Conservation (phyloP, 306 rosid genomes). For the Citrullus colocynthis region DNA sequence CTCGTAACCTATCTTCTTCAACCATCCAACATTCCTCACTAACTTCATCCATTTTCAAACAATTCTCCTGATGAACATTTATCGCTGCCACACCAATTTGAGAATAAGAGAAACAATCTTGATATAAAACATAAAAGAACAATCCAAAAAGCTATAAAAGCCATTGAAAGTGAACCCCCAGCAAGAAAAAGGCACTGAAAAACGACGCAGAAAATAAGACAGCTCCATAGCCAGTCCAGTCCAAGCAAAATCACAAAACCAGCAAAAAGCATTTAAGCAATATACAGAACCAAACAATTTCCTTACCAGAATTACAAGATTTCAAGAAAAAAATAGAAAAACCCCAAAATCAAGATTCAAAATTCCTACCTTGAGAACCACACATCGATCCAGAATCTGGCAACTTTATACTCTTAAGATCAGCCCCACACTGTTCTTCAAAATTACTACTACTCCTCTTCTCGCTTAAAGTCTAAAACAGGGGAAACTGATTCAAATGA, state of each 20-base stretch:
- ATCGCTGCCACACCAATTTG: constrained; percentile 25
- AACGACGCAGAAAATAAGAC: background rate
- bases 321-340: background rate
- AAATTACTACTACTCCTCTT: constrained; percentile 29
- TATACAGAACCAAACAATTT: background rate
- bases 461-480: constrained; percentile 30
- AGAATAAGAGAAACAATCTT: background rate
- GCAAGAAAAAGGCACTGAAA: background rate
- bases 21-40: constrained; percentile 15
- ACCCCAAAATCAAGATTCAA: background rate
- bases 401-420: constrained; percentile 53
- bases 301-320: background rate
- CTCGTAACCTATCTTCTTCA: constrained; percentile 33
- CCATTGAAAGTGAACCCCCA: background rate
- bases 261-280: background rate
- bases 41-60: constrained; percentile 19
- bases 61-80: constrained; percentile 4
- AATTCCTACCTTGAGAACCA: constrained; percentile 38
- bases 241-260: background rate
- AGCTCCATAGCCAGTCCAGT: background rate
- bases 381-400: constrained; percentile 52
- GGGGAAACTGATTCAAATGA: background rate
- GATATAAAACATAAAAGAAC: background rate
- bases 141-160: background rate
- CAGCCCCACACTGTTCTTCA: constrained; percentile 23